Conservation (phyloP, 805 yeast species). For the Spathaspora gorwiae region DNA sequence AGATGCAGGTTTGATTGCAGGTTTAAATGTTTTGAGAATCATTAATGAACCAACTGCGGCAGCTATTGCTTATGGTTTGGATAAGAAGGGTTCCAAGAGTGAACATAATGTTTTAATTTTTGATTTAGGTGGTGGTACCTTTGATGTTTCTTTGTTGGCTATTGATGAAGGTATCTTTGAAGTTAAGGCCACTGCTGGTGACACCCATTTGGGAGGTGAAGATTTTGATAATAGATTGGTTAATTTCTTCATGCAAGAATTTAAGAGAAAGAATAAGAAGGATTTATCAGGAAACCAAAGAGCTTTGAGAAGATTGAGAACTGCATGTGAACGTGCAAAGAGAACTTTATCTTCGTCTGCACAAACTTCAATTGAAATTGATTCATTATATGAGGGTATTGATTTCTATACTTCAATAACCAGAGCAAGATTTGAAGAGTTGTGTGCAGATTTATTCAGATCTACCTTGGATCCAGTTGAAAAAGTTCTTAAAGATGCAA, state of each 20-base stretch:
- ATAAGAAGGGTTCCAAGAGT: conserved; percentile 43
- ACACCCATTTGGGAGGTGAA: conserved; percentile 97
- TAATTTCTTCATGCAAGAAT: conserved; percentile 84
- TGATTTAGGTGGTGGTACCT: conserved; percentile 98
- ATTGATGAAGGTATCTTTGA: conserved; percentile 91
- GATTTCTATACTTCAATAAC: conserved; percentile 94
- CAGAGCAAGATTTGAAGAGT: conserved; percentile 97
- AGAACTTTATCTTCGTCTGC: conserved; percentile 93
- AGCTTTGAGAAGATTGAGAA: conserved; percentile 89
- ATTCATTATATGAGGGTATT: conserved; percentile 88
- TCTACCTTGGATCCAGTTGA: conserved; percentile 94
- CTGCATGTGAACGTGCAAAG: conserved; percentile 98
- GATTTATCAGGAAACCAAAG: conserved; percentile 78
- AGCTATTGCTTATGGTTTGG: conserved; percentile 43
- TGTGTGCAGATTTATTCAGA: conserved; percentile 88
- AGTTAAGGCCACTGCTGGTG: conserved; percentile 93
- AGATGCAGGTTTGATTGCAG: conserved; percentile 43
- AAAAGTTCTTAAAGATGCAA: conserved; percentile 91
- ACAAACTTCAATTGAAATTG: conserved; percentile 94
- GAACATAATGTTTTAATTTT: conserved; percentile 89
- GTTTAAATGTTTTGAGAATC: conserved; percentile 41
- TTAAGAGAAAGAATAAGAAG: conserved; percentile 88
- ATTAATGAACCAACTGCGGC: conserved; percentile 45
- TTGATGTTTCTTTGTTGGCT: conserved; percentile 82
- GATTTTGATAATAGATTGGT: conserved; percentile 89